Evolutionary conservation across 345 rosid genomes (phyloP), one percentile per base, ranked within the genome.

Genomic region (Dipteronia dyeriana): DNA sequence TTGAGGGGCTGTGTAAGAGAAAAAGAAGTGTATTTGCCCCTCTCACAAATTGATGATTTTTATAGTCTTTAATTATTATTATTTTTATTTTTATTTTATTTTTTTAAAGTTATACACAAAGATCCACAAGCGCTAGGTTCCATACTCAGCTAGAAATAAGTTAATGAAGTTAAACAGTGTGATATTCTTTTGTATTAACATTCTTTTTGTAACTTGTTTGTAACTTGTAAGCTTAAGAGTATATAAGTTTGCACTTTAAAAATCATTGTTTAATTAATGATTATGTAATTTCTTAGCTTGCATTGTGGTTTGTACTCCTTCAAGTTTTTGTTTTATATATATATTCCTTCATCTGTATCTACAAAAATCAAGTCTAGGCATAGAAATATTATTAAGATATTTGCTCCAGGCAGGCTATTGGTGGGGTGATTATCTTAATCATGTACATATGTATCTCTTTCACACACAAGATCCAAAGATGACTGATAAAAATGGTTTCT

Each of bases 131-230:
- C 54, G 49, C 53, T 70, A 53, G 60, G 68, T 9, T 57, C 51
- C 60, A 70, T 60, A 69, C 65, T 43, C 53, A 59, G 63, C 64
- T 34, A 79, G 62, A 65, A 76, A 56, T 82, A 70, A 73, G 61
- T 71, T 26, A 68, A 73, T 69, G 73, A 73, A 64, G 22, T 34
- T 39, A 16, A 67, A 75, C 69, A 65, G 47, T 45, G 16, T 34
- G 19, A 31, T 70, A 47, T 66, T 64, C 63, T 75, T 74, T 53
- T 76, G 71, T 7, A 14, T 9, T 45, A 23, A 23, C 31, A 56
- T 34, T 34, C 29, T 71, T 71, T n/a, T 54, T 16, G n/a, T n/a
- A n/a, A n/a, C n/a, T n/a, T 62, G 38, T 54, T 54, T 9, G 8
- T 4, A 2, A 23, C 10, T 25, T 47, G 19, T 65, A 34, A 34